Base-by-base conservation (phyloP, 2,329 filamentous ascomycete species). In the Oidium heveae region DNA sequence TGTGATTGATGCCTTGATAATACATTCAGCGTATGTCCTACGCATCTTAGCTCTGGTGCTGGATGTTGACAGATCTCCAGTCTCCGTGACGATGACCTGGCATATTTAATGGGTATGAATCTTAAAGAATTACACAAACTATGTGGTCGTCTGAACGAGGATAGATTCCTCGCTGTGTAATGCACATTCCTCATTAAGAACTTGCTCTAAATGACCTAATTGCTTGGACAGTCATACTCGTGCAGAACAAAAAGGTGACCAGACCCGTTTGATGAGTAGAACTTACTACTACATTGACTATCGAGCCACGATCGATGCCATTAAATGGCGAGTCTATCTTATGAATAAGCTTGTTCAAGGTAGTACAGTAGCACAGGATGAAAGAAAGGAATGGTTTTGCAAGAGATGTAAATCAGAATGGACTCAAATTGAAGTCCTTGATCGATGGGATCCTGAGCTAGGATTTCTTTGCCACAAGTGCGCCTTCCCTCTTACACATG, bases 221-320 rank as follows among this genome's bases (percentile, higher is more conserved):
- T 28, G 32, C 12, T 41, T 43, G 7, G 55, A 32, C 63, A 85
- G 76, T 62, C 80, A 81, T 66, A 79, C 80, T 34, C 80, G 86
- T 57, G 77, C 80, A 52, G 87, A 94, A 66, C 71, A 84, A 55
- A 80, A 82, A 60, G 84, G 88, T 64, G 86, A 85, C 53, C 84
- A 87, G 57, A 82, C 84, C 56, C 81, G 87, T 54, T 83, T 86
- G 5, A 81, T 84, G 60, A 87, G 83, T 65, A 79, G 86, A 62
- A 94, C 89, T 58, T 98, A 94, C 74, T 98, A 94, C 71, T 98
- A 86, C 68, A 89, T 98, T 66, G 88, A 95, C 66, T 93, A 93
- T 64, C 86, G 91, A 57, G 84, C 86, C 56, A 86, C 89, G 37
- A 86, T 98, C 63, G 91, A 98, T 68, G 86, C 86, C 52, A 93